phyloP scores from a whole-genome alignment of 352 stramenopile genomes.

The Vaucheria bursata region DNA sequence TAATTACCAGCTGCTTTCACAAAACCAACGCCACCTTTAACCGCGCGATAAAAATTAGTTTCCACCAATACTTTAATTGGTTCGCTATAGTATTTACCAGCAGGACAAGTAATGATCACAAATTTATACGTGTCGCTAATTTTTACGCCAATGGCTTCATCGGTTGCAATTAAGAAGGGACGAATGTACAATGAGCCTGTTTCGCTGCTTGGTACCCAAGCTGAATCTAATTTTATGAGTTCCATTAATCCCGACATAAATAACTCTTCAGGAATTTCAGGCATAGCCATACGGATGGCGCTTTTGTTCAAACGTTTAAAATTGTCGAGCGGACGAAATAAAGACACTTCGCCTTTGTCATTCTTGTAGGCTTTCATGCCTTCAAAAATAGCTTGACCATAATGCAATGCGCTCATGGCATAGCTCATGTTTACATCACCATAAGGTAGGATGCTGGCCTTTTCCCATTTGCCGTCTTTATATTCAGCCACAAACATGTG shows the following conservation, averaged over 20 bases:
- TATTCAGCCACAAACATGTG: too few species aligned
- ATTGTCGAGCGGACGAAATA: not conserved
- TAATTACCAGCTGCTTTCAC: not conserved
- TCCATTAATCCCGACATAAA: not conserved
- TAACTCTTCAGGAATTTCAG: not conserved
- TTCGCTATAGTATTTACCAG: not conserved
- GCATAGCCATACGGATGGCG: not conserved
- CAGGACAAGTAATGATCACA: not conserved
- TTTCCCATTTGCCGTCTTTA: too few species aligned
- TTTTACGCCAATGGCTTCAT: not conserved
- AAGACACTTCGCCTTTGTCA: not conserved
- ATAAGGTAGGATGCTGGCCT: too few species aligned
- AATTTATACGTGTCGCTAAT: not conserved
- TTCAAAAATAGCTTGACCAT: not conserved
- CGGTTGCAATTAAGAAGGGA: not conserved
- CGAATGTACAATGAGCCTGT: not conserved
- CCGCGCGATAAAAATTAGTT: not conserved
- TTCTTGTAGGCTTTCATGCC: not conserved
- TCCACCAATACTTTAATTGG: not conserved
- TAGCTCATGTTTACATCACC: too few species aligned
- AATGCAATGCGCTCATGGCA: too few species aligned
- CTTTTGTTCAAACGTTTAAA: not conserved
- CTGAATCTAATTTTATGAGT: not conserved
- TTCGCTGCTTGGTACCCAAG: not conserved
- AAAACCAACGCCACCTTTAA: not conserved